Evolutionary conservation across 2,329 filamentous ascomycete species (phyloP).

Genomic region (Tricladium varicosporioides): DNA sequence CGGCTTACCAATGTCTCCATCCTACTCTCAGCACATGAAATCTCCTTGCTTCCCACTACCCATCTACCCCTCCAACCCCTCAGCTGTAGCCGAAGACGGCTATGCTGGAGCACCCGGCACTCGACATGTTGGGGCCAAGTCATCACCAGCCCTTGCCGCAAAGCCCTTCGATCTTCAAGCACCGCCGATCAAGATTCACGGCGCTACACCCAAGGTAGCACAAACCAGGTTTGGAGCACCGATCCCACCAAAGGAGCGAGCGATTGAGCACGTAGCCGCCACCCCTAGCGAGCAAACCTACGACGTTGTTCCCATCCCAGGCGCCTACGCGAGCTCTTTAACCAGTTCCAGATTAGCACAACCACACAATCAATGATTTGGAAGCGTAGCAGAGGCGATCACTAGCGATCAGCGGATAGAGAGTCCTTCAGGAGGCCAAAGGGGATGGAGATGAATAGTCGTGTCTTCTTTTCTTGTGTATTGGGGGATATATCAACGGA

Average conservation of each 20-base stretch:
- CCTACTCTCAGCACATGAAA: conserved; percentile 39
- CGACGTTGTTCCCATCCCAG: conserved; percentile 83
- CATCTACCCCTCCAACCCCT: conserved; percentile 49
- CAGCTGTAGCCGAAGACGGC: conserved; percentile 47
- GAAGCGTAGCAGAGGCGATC: background rate
- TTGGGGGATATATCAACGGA: background rate
- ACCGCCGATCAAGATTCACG: conserved; percentile 75
- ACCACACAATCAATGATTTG: background rate
- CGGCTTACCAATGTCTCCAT: conserved; percentile 71
- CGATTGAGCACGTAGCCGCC: conserved; percentile 61
- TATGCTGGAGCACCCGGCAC: conserved; percentile 9
- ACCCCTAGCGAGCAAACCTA: conserved; percentile 82
- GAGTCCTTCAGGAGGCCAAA: background rate
- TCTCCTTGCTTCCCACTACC: conserved; percentile 59
- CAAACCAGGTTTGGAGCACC: conserved; percentile 59
- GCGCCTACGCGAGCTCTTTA: conserved; percentile 59
- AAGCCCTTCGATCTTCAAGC: conserved; percentile 83
- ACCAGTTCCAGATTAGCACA: background rate
- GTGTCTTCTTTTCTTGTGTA: background rate
- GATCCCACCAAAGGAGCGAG: conserved; percentile 32
- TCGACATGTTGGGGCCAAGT: conserved; percentile 60
- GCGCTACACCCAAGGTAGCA: conserved; percentile 68
- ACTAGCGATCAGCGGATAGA: background rate
- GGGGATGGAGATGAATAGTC: background rate
- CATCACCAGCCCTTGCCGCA: conserved; percentile 54